Evolutionary conservation across 2,329 filamentous ascomycete species (phyloP).

Genomic region (Phialocephala subalpina): DNA sequence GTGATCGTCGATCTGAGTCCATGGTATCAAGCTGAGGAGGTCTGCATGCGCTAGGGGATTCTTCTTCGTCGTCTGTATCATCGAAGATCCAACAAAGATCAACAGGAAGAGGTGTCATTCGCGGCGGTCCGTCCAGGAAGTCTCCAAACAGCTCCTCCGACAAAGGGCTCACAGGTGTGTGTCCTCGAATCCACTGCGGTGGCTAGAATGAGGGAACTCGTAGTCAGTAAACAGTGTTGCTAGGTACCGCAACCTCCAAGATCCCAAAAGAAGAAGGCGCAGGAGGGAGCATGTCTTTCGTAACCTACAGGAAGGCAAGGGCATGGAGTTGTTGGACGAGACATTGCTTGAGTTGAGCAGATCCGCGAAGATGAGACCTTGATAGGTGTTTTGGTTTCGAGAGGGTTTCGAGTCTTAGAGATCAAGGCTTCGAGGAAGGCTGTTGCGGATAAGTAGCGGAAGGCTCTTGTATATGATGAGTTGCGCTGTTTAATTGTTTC

Average conservation of each 20-base stretch:
- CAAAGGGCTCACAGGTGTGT: not conserved
- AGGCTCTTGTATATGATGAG: too few relatives aligned
- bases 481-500: too few relatives aligned
- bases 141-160: constrained; percentile 4
- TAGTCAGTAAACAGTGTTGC: not conserved
- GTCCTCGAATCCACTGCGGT: not conserved
- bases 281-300: not conserved
- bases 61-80: not conserved
- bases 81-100: not conserved
- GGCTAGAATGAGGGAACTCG: not conserved
- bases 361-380: too few relatives aligned
- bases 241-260: not conserved
- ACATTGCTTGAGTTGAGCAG: too few relatives aligned
- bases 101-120: not conserved
- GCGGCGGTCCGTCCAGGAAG: not conserved
- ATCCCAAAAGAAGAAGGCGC: not conserved
- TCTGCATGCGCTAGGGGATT: not conserved
- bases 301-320: too few relatives aligned
- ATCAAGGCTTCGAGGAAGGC: too few relatives aligned
- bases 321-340: too few relatives aligned
- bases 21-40: too few relatives aligned
- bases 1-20: too few relatives aligned
- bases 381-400: too few relatives aligned
- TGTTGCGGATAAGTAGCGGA: too few relatives aligned
- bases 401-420: too few relatives aligned